Percentiles rank a stretch among this genome's conserved stretches.
phyloP scores from a whole-genome alignment of 2,329 filamentous ascomycete genomes.

The Hortaea sp. region DNA sequence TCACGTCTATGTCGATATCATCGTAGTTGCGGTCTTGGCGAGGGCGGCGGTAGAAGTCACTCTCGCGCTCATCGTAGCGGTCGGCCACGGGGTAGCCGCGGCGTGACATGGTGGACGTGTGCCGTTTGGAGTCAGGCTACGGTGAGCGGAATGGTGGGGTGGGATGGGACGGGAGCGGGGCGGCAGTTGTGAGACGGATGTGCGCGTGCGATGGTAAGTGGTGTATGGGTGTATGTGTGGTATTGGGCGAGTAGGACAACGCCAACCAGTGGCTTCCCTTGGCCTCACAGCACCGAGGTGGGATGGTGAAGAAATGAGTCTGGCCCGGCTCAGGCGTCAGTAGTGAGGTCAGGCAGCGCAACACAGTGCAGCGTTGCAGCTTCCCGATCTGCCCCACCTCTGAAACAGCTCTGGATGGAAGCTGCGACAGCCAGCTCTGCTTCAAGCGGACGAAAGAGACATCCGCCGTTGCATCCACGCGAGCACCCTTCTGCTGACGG shows the following conservation, averaged over 20 bases:
- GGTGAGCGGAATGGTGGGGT: neutral
- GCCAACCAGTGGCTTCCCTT: neutral
- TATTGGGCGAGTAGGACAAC: neutral
- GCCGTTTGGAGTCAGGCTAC: no score
- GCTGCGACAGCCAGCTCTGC: neutral
- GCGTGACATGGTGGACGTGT: slow-evolving; percentile 17
- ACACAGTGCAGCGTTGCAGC: no score
- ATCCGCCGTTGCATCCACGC: neutral
- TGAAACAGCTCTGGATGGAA: neutral
- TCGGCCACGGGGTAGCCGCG: slow-evolving; percentile 24
- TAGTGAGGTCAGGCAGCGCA: no score
- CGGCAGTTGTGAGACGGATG: neutral
- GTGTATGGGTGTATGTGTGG: no score
- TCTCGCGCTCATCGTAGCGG: slow-evolving; percentile 39
- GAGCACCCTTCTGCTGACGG: neutral
- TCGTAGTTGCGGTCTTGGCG: slow-evolving; percentile 37
- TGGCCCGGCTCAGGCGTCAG: no score
- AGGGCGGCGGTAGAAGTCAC: slow-evolving; percentile 26
- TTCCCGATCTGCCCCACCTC: neutral
- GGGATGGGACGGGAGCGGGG: neutral
- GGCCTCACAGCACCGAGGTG: neutral
- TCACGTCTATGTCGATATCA: slow-evolving; percentile 38
- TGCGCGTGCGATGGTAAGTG: neutral
- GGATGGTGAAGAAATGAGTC: neutral
- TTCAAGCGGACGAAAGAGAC: neutral